Evolutionary conservation across 2,329 filamentous ascomycete genomes (phyloP).

Genomic region (Davidsoniella australis): DNA sequence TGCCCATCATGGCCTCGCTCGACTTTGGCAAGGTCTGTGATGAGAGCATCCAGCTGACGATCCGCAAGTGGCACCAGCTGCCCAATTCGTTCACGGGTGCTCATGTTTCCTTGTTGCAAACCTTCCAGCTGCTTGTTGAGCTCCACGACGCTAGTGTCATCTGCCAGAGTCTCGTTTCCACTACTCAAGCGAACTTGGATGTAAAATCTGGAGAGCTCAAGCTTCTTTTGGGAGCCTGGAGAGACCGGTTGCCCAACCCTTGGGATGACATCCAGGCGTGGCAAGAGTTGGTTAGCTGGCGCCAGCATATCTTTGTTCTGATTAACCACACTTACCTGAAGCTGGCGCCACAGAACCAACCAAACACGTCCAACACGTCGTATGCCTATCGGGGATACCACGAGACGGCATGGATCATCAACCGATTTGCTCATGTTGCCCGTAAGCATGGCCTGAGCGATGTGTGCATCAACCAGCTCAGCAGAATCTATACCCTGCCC

Average conservation of each 20-base stretch:
- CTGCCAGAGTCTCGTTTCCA: slow-evolving; percentile 74
- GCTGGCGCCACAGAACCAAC: slow-evolving; percentile 55
- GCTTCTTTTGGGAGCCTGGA: slow-evolving; percentile 82
- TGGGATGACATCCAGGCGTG: slow-evolving; percentile 99
- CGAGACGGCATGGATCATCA: slow-evolving; percentile 99
- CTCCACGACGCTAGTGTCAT: slow-evolving; percentile 95
- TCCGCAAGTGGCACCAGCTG: slow-evolving; percentile 98
- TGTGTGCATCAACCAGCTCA: slow-evolving; percentile 92
- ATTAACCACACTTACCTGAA: slow-evolving; percentile 90
- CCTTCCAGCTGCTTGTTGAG: slow-evolving; percentile 96
- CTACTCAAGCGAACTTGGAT: slow-evolving; percentile 71
- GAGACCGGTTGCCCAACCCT: slow-evolving; percentile 85
- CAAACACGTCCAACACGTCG: slow-evolving; percentile 74
- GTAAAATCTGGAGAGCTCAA: slow-evolving; percentile 92
- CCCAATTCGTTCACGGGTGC: slow-evolving; percentile 84
- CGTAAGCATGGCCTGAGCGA: slow-evolving; percentile 93
- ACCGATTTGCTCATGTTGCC: slow-evolving; percentile 92
- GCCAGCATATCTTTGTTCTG: slow-evolving; percentile 94
- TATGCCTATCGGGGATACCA: slow-evolving; percentile 96
- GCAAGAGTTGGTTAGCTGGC: slow-evolving; percentile 99
- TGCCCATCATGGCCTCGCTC: slow-evolving; percentile 23
- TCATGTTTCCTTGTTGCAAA: slow-evolving; percentile 85
- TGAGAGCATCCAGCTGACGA: slow-evolving; percentile 91
- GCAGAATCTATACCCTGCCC: slow-evolving; percentile 92
- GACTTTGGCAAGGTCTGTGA: slow-evolving; percentile 88